Evolutionary conservation across 2,329 filamentous ascomycete genomes (phyloP).

Genomic region (Penicillium sp.): DNA sequence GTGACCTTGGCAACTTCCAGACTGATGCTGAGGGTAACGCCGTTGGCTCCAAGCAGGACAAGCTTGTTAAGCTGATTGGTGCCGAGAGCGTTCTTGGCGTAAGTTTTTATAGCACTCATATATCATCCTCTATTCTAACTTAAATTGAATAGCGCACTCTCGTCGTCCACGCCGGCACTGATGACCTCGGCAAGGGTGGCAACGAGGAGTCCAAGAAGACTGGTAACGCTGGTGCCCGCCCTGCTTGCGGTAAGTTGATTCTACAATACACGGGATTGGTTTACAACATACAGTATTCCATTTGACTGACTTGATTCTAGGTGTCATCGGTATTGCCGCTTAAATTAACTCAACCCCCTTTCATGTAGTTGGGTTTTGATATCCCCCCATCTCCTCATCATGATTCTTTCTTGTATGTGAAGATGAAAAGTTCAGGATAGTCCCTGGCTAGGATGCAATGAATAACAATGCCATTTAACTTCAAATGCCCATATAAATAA

Average conservation of each 20-base stretch:
- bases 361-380: slow-evolving; percentile 24
- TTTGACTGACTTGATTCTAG: slow-evolving; percentile 48
- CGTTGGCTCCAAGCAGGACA: slow-evolving; percentile 79
- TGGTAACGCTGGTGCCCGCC: slow-evolving; percentile 89
- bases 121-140: neutral
- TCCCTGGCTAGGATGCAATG: slow-evolving; percentile 32
- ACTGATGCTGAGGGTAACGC: slow-evolving; percentile 92
- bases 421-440: slow-evolving; percentile 33
- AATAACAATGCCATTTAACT: slow-evolving; percentile 19
- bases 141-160: slow-evolving; percentile 74
- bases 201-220: slow-evolving; percentile 98
- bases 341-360: slow-evolving; percentile 53
- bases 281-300: neutral
- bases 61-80: slow-evolving; percentile 92
- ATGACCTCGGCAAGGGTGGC: slow-evolving; percentile 91
- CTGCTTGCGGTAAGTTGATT: slow-evolving; percentile 80
- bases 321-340: slow-evolving; percentile 86
- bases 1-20: slow-evolving; percentile 96
- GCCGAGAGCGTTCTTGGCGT: slow-evolving; percentile 93
- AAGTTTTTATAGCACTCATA: slow-evolving; percentile 43
- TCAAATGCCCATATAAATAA: neutral
- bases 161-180: slow-evolving; percentile 92
- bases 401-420: slow-evolving; percentile 6
- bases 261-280: neutral
- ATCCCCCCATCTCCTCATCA: slow-evolving; percentile 13